phyloP scores from a whole-genome alignment of 2,329 filamentous ascomycete species.

The Teratosphaeria destructans region DNA sequence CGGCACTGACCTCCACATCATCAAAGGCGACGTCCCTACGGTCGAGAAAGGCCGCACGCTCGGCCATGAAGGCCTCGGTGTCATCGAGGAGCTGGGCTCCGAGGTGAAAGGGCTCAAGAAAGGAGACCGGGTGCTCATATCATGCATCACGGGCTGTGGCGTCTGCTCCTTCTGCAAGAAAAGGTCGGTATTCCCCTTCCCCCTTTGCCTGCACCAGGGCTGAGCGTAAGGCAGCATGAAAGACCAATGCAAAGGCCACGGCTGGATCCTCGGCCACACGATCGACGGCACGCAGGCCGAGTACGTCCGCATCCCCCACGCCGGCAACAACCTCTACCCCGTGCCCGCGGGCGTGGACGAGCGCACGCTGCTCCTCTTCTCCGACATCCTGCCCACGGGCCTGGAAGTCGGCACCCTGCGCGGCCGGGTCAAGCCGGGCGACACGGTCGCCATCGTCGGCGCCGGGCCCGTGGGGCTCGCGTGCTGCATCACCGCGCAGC shows the following conservation, averaged over 20 bases:
- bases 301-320: conserved; percentile 44
- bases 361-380: conserved; percentile 39
- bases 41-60: conserved; percentile 37
- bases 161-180: conserved; percentile 41
- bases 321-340: conserved; percentile 38
- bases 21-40: conserved; percentile 43
- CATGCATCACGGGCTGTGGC: conserved; percentile 39
- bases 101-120: conserved; percentile 38
- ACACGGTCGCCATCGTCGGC: conserved; percentile 45
- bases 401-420: conserved; percentile 46
- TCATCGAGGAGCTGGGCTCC: conserved; percentile 36
- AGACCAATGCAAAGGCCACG: conserved; percentile 44
- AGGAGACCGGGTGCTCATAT: conserved; percentile 41
- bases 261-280: conserved; percentile 46
- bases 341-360: conserved; percentile 35
- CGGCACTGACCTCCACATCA: conserved; percentile 43
- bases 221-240: conserved; percentile 31
- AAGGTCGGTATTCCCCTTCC: neutral
- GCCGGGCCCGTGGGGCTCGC: conserved; percentile 48
- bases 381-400: conserved; percentile 48
- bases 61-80: conserved; percentile 45
- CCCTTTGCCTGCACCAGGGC: neutral
- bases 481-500: conserved; percentile 42
- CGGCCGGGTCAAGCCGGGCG: conserved; percentile 42
- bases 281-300: conserved; percentile 49